Evolutionary conservation across 2,329 filamentous ascomycete species (phyloP), one percentile per base, ranked within the genome.

Genomic region (Rhinocladiella mackenziei): DNA sequence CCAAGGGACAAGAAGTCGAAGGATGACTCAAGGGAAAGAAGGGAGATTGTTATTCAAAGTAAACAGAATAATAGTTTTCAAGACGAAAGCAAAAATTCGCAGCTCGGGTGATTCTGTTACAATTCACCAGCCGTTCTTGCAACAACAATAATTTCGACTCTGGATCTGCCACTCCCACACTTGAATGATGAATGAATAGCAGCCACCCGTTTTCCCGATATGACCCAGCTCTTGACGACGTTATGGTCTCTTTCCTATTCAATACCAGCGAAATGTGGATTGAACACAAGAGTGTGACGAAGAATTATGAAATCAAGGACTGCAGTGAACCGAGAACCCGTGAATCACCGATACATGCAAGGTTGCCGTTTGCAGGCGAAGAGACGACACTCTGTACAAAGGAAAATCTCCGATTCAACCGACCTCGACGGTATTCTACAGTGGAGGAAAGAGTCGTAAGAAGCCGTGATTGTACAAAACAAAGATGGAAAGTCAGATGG

Each of bases 1-100:
- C 39, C 48, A 39, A 50, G 35, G 43, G 43, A 37, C 33, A 50
- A 38, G 32, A 36, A 40, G 48, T 44, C 48, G 47, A 47, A 32
- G 25, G 31, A 38, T 41, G 29, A 28, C 47, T n/a, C n/a, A 33
- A 32, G 37, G 34, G 25, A 22, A 14, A 41, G 25, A 50, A 41
- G 48, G 43, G 30, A 46, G 39, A 47, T 46, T n/a, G 39, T 46
- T 50, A 46, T 43, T 50, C 29, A 30, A 36, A 45, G 43, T 50
- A 50, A 43, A 47, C 43, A 40, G n/a, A 50, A 37, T 47, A 50
- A 44, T 50, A 46, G 30, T 30, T n/a, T n/a, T n/a, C n/a, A n/a
- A n/a, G n/a, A n/a, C n/a, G n/a, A n/a, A n/a, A n/a, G n/a, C n/a
- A n/a, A n/a, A n/a, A n/a, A n/a, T n/a, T n/a, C n/a, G 31, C 39